These are phyloP conservation scores for Pestalotiopsis sp. DNA, from an alignment of 2,329 filamentous ascomycete genomes.

Conservation along the genomic window DNA sequence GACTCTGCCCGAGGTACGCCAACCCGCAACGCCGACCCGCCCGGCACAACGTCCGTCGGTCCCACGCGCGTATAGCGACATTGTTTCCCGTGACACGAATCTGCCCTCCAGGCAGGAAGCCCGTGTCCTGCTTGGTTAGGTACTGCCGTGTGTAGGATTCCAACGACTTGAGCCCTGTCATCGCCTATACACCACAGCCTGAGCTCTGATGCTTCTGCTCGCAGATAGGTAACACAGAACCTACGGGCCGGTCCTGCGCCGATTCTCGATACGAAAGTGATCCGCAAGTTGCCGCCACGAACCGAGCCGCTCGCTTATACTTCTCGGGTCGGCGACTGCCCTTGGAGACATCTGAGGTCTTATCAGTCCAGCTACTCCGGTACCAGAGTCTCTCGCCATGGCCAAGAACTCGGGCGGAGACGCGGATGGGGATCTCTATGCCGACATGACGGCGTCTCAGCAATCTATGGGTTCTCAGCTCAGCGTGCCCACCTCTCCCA, in stretches of 20 bases:
- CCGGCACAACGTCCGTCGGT: background rate
- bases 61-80: background rate
- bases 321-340: background rate
- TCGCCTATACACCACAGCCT: background rate
- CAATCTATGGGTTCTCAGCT: slow-evolving; percentile 12
- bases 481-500: slow-evolving; percentile 2
- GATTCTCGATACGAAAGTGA: background rate
- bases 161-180: background rate
- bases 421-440: slow-evolving; percentile 14
- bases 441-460: slow-evolving; percentile 16
- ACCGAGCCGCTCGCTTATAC: background rate
- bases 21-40: background rate
- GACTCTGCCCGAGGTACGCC: background rate
- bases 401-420: slow-evolving; percentile 17
- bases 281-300: background rate
- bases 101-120: background rate
- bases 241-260: background rate
- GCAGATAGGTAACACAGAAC: background rate
- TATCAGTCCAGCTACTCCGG: background rate
- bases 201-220: background rate
- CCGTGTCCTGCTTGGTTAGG: background rate
- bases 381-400: background rate
- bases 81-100: background rate
- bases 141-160: background rate
- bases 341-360: background rate